Conservation (phyloP, 164 flowering plant species). For the Vitis vinifera region ASM3070453v1 NC_081810.1:19754501-19755000, state of each 20-base stretch:
- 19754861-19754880: no score
- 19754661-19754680: slow-evolving; percentile 20
- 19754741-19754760: neutral
- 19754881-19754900: no score
- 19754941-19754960: no score
- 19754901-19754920: no score
- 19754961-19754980: no score
- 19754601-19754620: neutral
- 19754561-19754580: slow-evolving; percentile 19
- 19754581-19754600: slow-evolving; percentile 17
- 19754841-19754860: no score
- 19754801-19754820: no score
- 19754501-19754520: slow-evolving; percentile 8
- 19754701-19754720: slow-evolving; percentile 14
- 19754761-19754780: slow-evolving; percentile 3
- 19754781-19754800: no score
- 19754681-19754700: slow-evolving; percentile 33
- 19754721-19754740: neutral
- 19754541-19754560: neutral
- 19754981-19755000: no score
- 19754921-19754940: no score
- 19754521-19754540: neutral
- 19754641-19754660: slow-evolving; percentile 30
- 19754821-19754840: no score
- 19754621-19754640: slow-evolving; percentile 10